Base-by-base conservation (phyloP, 1,284 basidiomycete genomes). In the Leccinum subrobustum region DNA sequence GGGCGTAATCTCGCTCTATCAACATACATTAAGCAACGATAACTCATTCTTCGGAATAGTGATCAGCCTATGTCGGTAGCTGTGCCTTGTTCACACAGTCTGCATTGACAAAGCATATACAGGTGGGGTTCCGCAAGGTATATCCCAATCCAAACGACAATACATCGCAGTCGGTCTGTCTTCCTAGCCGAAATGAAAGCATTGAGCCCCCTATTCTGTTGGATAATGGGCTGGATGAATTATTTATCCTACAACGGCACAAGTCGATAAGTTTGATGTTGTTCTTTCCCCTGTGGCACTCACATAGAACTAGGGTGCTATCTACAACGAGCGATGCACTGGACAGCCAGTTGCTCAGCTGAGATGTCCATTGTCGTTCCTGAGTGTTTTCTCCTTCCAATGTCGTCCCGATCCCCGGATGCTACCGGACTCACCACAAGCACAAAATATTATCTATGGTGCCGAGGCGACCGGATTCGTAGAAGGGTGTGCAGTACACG, bases 351-450 rank as follows among this genome's bases (percentile, higher is more conserved):
- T 47, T 50, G 33, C 33, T 35, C 33, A 39, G 23, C 50, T 29
- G 25, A 27, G 50, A 51, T 51, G 16, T 11, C 25, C 9, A 27
- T 31, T 48, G 63, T 37, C 18, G 31, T 58, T 48, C 27, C 52
- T 25, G 57, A 47, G 18, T 20, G 48, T 11, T 37, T 57, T 11
- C 37, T 51, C 50, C 16, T 52, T 18, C 52, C 39, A 27, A 59
- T 42, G 50, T 63, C 37, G 57, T 54, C 16, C 52, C 20, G 33
- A 60, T 47, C 77, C 12, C 76, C 76, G 4, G 63, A 54, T 29
- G 68, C 68, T 3, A 76, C 73, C 59, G 76, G 78, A 16, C 53
- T 80, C 44, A 4, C 42, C 42, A 44, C 42, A 20, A 44, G 42
- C 42, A 8, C 18, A 44, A 12, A 18, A 3, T 44, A 20, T 20